These are phyloP conservation scores for Neurospora cerealis DNA, from an alignment of 495 filamentous ascomycete species.

Conservation along the genomic window DNA sequence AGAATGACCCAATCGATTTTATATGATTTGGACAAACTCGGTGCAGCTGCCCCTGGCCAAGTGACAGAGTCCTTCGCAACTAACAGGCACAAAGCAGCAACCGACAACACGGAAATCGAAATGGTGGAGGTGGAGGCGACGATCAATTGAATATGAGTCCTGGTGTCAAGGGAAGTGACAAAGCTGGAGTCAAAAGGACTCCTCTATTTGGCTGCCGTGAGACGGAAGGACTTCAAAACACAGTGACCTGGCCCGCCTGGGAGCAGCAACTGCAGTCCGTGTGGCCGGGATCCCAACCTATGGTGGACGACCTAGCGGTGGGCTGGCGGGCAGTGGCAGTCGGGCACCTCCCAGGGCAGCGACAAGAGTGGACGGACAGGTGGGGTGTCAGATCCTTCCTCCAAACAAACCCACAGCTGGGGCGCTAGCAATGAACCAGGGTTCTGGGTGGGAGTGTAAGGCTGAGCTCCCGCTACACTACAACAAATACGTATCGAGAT, in stretches of 20 bases:
- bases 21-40: background rate
- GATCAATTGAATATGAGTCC: background rate
- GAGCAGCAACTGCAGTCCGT: background rate
- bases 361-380: background rate
- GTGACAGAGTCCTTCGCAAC: background rate
- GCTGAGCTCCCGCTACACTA: background rate
- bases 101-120: background rate
- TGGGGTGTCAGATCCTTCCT: background rate
- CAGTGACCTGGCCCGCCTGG: background rate
- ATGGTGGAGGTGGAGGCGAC: background rate
- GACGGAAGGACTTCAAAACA: background rate
- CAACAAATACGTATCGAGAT: background rate
- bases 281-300: too few relatives aligned
- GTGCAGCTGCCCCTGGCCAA: background rate
- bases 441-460: background rate
- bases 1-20: background rate
- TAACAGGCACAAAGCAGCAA: background rate
- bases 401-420: background rate
- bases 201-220: background rate
- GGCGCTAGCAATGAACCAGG: background rate
- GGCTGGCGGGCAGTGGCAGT: background rate
- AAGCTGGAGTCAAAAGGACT: background rate
- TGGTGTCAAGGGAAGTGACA: background rate
- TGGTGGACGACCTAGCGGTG: too few relatives aligned
- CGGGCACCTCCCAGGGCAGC: background rate